Conservation (phyloP, 495 filamentous ascomycete species). For the Daldinia vernicosa region DNA sequence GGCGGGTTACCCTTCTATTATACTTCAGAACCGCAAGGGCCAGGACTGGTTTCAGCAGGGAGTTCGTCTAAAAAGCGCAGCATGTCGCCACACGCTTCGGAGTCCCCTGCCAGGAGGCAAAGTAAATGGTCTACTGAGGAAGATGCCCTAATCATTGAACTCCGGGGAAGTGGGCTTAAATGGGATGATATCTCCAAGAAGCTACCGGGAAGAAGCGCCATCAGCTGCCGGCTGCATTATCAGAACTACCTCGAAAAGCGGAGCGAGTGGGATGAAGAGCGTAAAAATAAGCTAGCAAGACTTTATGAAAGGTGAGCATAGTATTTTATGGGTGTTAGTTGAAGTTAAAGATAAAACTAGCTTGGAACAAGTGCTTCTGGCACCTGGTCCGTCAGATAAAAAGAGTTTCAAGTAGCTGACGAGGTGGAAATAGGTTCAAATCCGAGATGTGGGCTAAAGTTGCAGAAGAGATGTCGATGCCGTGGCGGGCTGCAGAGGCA, state of each 20-base stretch:
- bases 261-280: conserved; percentile 95
- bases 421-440: conserved; percentile 75
- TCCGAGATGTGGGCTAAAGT: conserved; percentile 96
- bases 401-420: conserved; percentile 40
- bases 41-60: conserved; percentile 28
- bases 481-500: conserved; percentile 93
- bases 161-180: conserved; percentile 90
- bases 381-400: background rate
- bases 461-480: conserved; percentile 92
- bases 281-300: conserved; percentile 93
- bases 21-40: conserved; percentile 22
- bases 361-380: conserved; percentile 1
- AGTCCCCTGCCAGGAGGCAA: conserved; percentile 90
- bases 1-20: conserved; percentile 34
- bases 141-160: conserved; percentile 86
- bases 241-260: conserved; percentile 95
- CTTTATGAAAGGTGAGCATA: conserved; percentile 88
- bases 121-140: conserved; percentile 96
- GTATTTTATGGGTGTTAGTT: background rate
- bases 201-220: conserved; percentile 87
- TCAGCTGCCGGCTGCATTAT: conserved; percentile 93
- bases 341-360: background rate
- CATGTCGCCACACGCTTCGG: conserved; percentile 64
- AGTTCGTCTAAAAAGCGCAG: conserved; percentile 51
- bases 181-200: conserved; percentile 97